phyloP scores from a whole-genome alignment of 768 basidiomycete genomes.

The Pleurotus pulmonarius region DNA sequence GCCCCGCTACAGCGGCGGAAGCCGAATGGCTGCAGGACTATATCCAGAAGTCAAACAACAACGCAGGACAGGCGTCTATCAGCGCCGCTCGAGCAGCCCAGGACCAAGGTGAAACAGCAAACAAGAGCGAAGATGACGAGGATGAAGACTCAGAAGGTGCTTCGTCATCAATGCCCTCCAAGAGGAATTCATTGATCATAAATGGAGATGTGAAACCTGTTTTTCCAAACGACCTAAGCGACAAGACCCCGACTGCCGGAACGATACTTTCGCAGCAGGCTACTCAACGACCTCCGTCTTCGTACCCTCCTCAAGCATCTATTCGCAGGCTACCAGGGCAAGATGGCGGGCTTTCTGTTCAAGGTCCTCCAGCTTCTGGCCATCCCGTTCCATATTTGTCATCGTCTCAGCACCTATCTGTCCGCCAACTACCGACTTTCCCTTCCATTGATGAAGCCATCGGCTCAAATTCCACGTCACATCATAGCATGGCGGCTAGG shows the following conservation, averaged over 20 bases:
- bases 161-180: constrained; percentile 58
- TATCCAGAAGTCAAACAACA: constrained; percentile 88
- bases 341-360: constrained; percentile 50
- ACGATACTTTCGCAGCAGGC: constrained; percentile 76
- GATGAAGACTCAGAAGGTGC: constrained; percentile 81
- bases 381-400: constrained; percentile 44
- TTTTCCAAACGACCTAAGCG: constrained; percentile 64
- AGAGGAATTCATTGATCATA: constrained; percentile 71
- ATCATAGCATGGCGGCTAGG: constrained; percentile 75
- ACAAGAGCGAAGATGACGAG: constrained; percentile 67
- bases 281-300: constrained; percentile 47
- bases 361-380: constrained; percentile 47
- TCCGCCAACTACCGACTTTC: constrained; percentile 76
- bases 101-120: constrained; percentile 59
- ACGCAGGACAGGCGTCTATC: constrained; percentile 69
- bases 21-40: constrained; percentile 92
- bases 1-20: constrained; percentile 86
- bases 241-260: constrained; percentile 84
- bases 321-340: constrained; percentile 72
- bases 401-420: constrained; percentile 53
- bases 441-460: constrained; percentile 86
- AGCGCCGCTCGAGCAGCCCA: constrained; percentile 72
- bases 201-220: constrained; percentile 58
- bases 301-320: constrained; percentile 67
- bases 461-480: constrained; percentile 66